Conservation (phyloP, 1,139 yeast species). For the Yamadazyma songkhlaensis region DNA sequence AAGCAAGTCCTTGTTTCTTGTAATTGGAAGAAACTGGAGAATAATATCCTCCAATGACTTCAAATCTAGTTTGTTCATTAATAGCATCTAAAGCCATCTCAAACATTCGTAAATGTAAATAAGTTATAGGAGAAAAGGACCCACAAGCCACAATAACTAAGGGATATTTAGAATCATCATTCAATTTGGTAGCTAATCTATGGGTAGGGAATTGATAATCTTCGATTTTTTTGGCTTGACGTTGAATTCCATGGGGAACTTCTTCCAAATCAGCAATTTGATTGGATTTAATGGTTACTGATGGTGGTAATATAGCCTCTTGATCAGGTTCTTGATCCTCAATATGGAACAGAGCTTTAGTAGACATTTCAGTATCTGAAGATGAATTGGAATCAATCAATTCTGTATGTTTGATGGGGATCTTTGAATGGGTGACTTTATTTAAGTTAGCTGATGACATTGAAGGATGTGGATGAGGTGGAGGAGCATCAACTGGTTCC, state of each 20-base stretch:
- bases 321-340: neutral
- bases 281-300: slow-evolving; percentile 53
- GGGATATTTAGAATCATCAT: slow-evolving; percentile 80
- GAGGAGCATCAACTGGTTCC: slow-evolving; percentile 69
- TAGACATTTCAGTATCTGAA: slow-evolving; percentile 23
- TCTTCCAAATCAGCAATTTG: slow-evolving; percentile 94
- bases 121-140: slow-evolving; percentile 92
- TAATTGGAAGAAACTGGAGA: slow-evolving; percentile 97
- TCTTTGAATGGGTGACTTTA: slow-evolving; percentile 29
- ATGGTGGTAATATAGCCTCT: slow-evolving; percentile 32
- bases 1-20: slow-evolving; percentile 89
- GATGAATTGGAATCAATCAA: slow-evolving; percentile 27
- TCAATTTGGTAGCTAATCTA: slow-evolving; percentile 67
- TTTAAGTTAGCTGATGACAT: slow-evolving; percentile 7
- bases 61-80: slow-evolving; percentile 86
- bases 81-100: slow-evolving; percentile 98
- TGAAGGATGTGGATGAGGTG: slow-evolving; percentile 45
- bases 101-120: slow-evolving; percentile 92
- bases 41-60: slow-evolving; percentile 94
- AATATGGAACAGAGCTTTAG: neutral
- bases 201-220: slow-evolving; percentile 84
- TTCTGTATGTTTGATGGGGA: slow-evolving; percentile 43
- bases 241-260: slow-evolving; percentile 87
- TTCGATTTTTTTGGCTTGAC: slow-evolving; percentile 73
- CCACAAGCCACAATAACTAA: slow-evolving; percentile 97